These are phyloP conservation scores for Metschnikowia aberdeeniae DNA, from an alignment of 805 yeast genomes.

Conservation along the genomic window DNA sequence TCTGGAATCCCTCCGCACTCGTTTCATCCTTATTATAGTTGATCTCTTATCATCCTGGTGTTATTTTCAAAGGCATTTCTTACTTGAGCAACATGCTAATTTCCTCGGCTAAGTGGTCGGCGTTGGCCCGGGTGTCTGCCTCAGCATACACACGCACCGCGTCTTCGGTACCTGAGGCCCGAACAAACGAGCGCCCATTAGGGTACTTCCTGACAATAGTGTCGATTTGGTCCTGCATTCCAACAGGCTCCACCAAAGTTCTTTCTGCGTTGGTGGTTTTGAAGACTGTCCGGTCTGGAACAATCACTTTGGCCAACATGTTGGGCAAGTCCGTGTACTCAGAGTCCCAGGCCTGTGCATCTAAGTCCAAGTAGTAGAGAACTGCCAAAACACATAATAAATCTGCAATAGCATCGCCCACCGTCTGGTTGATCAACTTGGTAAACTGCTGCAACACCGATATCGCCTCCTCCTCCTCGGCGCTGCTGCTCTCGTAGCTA, in stretches of 20 bases:
- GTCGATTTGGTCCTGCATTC: conserved; percentile 74
- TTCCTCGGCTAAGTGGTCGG: conserved; percentile 25
- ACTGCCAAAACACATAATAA: conserved; percentile 72
- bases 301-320: conserved; percentile 73
- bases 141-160: conserved; percentile 96
- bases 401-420: conserved; percentile 98
- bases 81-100: conserved; percentile 26
- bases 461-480: conserved; percentile 47
- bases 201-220: conserved; percentile 49
- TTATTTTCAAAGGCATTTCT: neutral
- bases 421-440: conserved; percentile 86
- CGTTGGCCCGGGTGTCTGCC: conserved; percentile 47
- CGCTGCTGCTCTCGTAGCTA: conserved; percentile 27
- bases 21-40: neutral
- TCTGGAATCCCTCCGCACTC: neutral
- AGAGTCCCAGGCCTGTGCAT: conserved; percentile 69
- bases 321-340: conserved; percentile 86
- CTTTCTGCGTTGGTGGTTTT: conserved; percentile 91
- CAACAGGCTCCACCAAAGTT: conserved; percentile 67
- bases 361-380: conserved; percentile 49
- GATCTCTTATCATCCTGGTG: neutral
- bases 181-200: conserved; percentile 81
- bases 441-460: conserved; percentile 56
- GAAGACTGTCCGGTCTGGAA: conserved; percentile 74
- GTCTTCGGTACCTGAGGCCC: conserved; percentile 97